Evolutionary conservation across 352 stramenopile species (phyloP).

Genomic region (Pythium coloratum): DNA sequence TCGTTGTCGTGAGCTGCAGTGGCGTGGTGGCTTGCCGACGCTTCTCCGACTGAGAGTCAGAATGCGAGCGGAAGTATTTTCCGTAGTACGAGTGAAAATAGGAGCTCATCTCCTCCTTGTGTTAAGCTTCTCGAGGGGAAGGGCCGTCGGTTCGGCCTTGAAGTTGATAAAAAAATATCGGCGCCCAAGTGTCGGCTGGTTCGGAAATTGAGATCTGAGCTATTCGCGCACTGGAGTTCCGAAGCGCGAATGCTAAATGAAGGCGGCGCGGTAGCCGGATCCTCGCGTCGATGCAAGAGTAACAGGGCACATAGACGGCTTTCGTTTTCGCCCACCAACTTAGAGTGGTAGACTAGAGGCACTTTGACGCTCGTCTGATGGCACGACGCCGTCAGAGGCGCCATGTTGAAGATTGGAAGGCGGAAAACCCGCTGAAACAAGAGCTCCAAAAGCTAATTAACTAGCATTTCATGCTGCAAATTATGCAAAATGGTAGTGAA

Average conservation of each 20-base stretch:
- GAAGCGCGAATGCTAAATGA: slow-evolving; percentile 4
- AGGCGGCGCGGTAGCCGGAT: neutral
- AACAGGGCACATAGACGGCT: neutral
- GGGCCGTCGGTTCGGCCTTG: slow-evolving; percentile 14
- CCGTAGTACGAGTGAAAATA: slow-evolving; percentile 21
- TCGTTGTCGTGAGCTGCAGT: slow-evolving; percentile 10
- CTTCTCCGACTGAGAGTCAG: neutral
- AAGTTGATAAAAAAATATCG: slow-evolving; percentile 13
- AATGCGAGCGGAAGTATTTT: slow-evolving; percentile 10
- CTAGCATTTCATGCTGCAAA: slow-evolving; percentile 1
- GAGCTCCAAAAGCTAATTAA: neutral
- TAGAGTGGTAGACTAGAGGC: neutral
- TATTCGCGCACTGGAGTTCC: slow-evolving; percentile 7
- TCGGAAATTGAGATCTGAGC: slow-evolving; percentile 15
- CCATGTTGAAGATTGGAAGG: slow-evolving; percentile 25
- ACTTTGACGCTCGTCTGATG: slow-evolving; percentile 6
- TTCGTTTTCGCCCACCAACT: slow-evolving; percentile 1
- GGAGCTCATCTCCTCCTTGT: slow-evolving; percentile 13
- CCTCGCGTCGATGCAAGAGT: too few relatives aligned
- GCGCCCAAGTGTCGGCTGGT: neutral
- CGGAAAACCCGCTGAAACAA: neutral
- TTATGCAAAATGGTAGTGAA: neutral
- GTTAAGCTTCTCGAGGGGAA: slow-evolving; percentile 9
- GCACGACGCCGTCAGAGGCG: slow-evolving; percentile 12
- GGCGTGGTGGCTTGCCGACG: slow-evolving; percentile 5